Conservation (phyloP, 2,329 filamentous ascomycete genomes). For the Trichoderma cornu-damae region DNA sequence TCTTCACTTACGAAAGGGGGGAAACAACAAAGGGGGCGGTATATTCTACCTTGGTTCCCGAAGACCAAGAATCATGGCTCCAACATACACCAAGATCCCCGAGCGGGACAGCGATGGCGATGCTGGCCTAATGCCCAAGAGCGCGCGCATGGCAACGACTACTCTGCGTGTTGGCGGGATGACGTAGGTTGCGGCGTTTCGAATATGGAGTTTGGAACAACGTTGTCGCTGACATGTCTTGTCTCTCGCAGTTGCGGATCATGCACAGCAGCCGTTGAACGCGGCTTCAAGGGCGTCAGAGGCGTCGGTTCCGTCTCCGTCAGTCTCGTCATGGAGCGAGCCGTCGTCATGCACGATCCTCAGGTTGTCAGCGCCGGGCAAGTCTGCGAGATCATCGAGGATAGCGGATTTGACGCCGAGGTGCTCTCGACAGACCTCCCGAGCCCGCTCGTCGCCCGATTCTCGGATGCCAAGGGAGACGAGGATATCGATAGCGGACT, state of each 20-base stretch:
- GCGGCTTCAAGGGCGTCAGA: slow-evolving; percentile 75
- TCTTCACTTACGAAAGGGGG: not conserved
- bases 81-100: slow-evolving; percentile 45
- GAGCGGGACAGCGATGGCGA: slow-evolving; percentile 33
- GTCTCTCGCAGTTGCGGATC: slow-evolving; percentile 71
- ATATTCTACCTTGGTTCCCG: not conserved
- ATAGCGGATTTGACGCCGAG: slow-evolving; percentile 85
- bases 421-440: slow-evolving; percentile 78
- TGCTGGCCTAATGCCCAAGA: slow-evolving; percentile 27
- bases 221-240: slow-evolving; percentile 27
- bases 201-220: not conserved
- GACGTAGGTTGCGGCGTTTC: slow-evolving; percentile 50
- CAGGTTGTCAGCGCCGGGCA: slow-evolving; percentile 65
- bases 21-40: not conserved
- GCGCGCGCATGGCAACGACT: slow-evolving; percentile 75
- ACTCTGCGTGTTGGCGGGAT: slow-evolving; percentile 87
- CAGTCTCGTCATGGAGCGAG: slow-evolving; percentile 89
- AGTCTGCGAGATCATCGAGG: slow-evolving; percentile 81
- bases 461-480: slow-evolving; percentile 33
- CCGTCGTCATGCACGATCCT: slow-evolving; percentile 88
- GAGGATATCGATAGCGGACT: slow-evolving; percentile 37
- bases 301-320: slow-evolving; percentile 85
- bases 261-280: slow-evolving; percentile 92
- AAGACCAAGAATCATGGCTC: slow-evolving; percentile 42
- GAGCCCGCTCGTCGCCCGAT: slow-evolving; percentile 43